phyloP scores from a whole-genome alignment of 2,329 filamentous ascomycete genomes.

The Microdochium paspali region DNA sequence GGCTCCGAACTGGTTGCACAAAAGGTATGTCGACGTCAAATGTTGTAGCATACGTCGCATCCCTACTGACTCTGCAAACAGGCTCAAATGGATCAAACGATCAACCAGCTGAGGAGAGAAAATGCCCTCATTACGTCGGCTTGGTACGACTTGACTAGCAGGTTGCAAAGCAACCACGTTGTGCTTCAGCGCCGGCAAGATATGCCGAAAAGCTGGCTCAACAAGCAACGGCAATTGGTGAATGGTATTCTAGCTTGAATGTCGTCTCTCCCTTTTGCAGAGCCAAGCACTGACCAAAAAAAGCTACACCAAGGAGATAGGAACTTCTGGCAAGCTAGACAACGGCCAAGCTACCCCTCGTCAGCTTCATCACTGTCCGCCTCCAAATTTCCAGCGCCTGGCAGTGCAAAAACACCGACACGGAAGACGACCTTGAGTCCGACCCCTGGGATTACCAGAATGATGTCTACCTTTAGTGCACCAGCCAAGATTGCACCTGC shows the following conservation, averaged over 20 bases:
- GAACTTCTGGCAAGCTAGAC: constrained; percentile 9
- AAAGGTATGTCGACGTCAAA: constrained; percentile 33
- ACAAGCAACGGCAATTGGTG: constrained; percentile 68
- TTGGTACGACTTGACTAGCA: constrained; percentile 73
- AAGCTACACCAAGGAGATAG: constrained; percentile 23
- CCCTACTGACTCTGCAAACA: constrained; percentile 14
- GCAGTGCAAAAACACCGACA: background rate
- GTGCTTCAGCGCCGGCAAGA: constrained; percentile 67
- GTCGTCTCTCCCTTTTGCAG: background rate
- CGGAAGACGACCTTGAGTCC: background rate
- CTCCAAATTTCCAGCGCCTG: background rate
- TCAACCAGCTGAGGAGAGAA: constrained; percentile 67
- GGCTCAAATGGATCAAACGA: constrained; percentile 42
- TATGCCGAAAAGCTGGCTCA: constrained; percentile 71
- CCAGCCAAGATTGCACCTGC: background rate
- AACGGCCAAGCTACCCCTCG: background rate
- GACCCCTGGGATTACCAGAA: background rate
- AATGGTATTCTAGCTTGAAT: too few relatives aligned
- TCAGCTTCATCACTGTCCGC: background rate
- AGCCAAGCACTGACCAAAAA: constrained; percentile 4
- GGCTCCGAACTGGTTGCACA: constrained; percentile 38
- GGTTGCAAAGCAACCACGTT: constrained; percentile 76
- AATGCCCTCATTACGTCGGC: constrained; percentile 72
- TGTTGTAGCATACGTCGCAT: background rate
- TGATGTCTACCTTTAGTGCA: background rate